These are phyloP conservation scores for Kodamaea plutei DNA, from an alignment of 1,139 yeast species.

Conservation along the genomic window DNA sequence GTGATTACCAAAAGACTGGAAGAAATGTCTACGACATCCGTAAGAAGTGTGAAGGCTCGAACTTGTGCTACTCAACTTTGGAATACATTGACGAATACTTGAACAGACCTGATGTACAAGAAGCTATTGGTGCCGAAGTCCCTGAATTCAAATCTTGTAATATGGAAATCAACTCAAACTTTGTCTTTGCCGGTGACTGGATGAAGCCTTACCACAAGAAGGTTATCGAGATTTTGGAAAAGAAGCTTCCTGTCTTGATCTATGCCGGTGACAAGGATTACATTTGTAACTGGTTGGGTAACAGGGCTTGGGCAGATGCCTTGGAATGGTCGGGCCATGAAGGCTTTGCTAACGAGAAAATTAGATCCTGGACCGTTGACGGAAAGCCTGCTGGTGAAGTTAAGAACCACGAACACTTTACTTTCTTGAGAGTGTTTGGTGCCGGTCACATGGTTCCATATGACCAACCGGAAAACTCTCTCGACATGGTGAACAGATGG, in stretches of 20 bases:
- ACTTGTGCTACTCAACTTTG: conserved; percentile 72
- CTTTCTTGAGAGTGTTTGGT: conserved; percentile 44
- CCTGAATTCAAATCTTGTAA: conserved; percentile 81
- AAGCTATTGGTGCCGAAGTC: conserved; percentile 89
- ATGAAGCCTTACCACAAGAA: conserved; percentile 81
- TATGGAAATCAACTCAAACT: conserved; percentile 77
- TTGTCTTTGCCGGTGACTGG: conserved; percentile 86
- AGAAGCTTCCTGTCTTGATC: conserved; percentile 64
- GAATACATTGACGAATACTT: conserved; percentile 64
- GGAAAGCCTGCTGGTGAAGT: conserved; percentile 43
- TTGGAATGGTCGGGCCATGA: conserved; percentile 63
- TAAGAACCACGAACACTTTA: conserved; percentile 42
- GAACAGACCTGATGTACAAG: conserved; percentile 65
- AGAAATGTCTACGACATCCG: conserved; percentile 92
- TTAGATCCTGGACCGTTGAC: conserved; percentile 37
- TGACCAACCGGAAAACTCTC: conserved; percentile 44
- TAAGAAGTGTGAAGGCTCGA: conserved; percentile 67
- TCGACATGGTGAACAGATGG: conserved; percentile 49
- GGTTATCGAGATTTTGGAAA: conserved; percentile 52
- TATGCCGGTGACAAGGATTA: conserved; percentile 87
- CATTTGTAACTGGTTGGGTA: conserved; percentile 85
- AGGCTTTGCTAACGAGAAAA: conserved; percentile 43
- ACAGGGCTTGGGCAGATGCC: conserved; percentile 74
- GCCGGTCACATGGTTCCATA: conserved; percentile 53
- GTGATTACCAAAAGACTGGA: conserved; percentile 87